Evolutionary conservation across 306 rosid species (phyloP), one percentile per base, ranked within the genome.

Genomic region (Begonia loranthoides): DNA sequence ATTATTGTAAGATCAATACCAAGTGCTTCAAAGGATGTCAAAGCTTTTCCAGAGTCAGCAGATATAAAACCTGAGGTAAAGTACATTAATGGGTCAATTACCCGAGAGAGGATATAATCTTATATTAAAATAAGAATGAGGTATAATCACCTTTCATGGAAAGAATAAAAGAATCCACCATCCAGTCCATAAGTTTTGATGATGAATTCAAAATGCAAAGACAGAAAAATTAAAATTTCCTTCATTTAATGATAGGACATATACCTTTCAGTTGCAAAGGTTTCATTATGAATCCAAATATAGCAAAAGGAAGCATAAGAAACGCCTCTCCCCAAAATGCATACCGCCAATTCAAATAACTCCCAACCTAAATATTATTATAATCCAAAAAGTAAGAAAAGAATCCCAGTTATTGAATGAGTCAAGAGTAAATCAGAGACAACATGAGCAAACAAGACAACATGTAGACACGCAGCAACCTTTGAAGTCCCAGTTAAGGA

Each of bases 231-330:
- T 13, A 3, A 48, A 48, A 15, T n/a, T n/a, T 48, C 16, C 11
- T 14, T 9, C 21, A 13, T 13, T 17, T 3, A 9, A 19, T 39
- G 17, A 17, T 65, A 28, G 1, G 36, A 8, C 36, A 28, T 5
- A 28, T 28, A 88, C 96, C 96, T 70, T 82, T 88, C 73, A 84
- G 56, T 53, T 72, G 73, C 67, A 87, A 65, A 55, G 96, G 96
- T 70, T 83, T 80, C 76, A 87, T 68, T 44, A 68, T 15, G 57
- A 83, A 78, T 22, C 94, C 94, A 33, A 65, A 65, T 77, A 83
- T 55, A 24, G 80, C 87, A 74, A 87, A 87, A 5, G 96, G 82
- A 76, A 83, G 66, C 94, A 87, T 87, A 71, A 87, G 41, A 65
- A 68, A 24, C 43, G 90, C 79, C 70, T 80, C 96, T 14, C 72